Evolutionary conservation across 805 yeast species (phyloP).

Genomic region (Wickerhamomyces canadensis): DNA sequence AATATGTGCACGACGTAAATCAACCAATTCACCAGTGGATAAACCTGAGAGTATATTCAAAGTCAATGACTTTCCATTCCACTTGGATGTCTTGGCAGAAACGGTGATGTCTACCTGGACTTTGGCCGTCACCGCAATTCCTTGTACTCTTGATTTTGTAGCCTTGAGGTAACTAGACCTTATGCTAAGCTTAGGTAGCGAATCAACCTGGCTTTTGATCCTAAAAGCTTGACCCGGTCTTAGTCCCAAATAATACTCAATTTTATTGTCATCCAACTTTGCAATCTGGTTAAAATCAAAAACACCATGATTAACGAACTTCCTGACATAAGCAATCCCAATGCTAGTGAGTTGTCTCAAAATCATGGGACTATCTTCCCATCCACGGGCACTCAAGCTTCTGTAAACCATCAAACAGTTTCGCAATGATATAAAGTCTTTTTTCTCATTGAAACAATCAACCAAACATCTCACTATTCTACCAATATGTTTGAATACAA

Average conservation of each 20-base stretch:
- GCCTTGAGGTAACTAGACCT: slow-evolving; percentile 12
- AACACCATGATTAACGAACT: slow-evolving; percentile 32
- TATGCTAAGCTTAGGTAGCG: slow-evolving; percentile 33
- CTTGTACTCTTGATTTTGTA: slow-evolving; percentile 3
- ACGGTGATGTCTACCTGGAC: slow-evolving; percentile 14
- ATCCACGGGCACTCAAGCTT: slow-evolving; percentile 38
- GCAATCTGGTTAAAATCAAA: slow-evolving; percentile 27
- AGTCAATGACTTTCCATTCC: slow-evolving; percentile 31
- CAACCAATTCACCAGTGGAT: slow-evolving; percentile 33
- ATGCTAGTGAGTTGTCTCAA: slow-evolving; percentile 44
- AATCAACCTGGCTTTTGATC: slow-evolving; percentile 27
- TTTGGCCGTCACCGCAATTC: slow-evolving; percentile 18
- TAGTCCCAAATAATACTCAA: slow-evolving; percentile 37
- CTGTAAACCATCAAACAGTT: slow-evolving; percentile 34
- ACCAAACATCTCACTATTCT: slow-evolving; percentile 39
- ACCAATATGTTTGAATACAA: slow-evolving; percentile 36
- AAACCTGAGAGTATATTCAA: slow-evolving; percentile 27
- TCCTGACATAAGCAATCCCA: slow-evolving; percentile 36
- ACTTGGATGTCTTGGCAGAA: slow-evolving; percentile 13
- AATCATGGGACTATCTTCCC: slow-evolving; percentile 44
- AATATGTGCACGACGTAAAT: slow-evolving; percentile 36
- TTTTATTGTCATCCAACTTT: slow-evolving; percentile 24
- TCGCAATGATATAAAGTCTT: slow-evolving; percentile 37
- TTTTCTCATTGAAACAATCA: slow-evolving; percentile 36
- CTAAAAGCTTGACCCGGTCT: slow-evolving; percentile 36